phyloP scores from a whole-genome alignment of 139 green algal genomes.

The Chlorella sp. region DNA sequence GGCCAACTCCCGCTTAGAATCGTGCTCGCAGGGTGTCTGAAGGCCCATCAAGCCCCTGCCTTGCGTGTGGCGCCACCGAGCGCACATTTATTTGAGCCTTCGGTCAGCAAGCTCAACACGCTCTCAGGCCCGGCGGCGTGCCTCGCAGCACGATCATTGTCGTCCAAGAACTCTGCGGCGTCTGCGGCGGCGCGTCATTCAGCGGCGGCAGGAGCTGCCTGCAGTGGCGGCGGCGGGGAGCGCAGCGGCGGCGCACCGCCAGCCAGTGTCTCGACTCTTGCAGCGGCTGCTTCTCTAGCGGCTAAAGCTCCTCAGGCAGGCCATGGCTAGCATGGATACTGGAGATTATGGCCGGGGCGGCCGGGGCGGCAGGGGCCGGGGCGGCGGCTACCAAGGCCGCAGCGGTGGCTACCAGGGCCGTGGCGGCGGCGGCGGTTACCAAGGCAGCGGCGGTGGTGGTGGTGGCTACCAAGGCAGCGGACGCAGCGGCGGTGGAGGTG shows the following conservation, averaged over 20 bases:
- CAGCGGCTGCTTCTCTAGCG: not conserved
- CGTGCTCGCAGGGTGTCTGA: no score
- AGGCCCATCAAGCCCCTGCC: no score
- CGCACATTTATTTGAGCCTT: no score
- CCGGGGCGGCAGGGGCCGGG: slow-evolving; percentile 14
- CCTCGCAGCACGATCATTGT: no score
- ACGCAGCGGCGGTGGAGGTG: slow-evolving; percentile 7
- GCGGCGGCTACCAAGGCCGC: slow-evolving; percentile 17
- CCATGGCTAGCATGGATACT: slow-evolving; percentile 41
- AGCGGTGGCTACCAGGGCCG: slow-evolving; percentile 30
- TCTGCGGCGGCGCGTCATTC: not conserved
- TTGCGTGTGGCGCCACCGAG: no score
- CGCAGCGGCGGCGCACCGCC: not conserved
- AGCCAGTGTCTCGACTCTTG: not conserved
- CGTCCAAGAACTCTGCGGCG: no score
- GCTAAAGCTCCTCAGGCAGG: not conserved
- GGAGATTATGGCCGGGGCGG: slow-evolving; percentile 34
- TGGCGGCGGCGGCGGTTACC: not conserved
- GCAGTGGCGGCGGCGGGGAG: not conserved
- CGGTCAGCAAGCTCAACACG: no score
- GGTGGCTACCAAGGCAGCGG: slow-evolving; percentile 7
- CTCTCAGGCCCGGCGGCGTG: no score
- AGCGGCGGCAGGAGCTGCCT: not conserved
- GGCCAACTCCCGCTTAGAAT: no score
- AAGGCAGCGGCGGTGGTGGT: slow-evolving; percentile 4